Evolutionary conservation across 2,329 filamentous ascomycete species (phyloP).

Genomic region (Xylaria sp.): DNA sequence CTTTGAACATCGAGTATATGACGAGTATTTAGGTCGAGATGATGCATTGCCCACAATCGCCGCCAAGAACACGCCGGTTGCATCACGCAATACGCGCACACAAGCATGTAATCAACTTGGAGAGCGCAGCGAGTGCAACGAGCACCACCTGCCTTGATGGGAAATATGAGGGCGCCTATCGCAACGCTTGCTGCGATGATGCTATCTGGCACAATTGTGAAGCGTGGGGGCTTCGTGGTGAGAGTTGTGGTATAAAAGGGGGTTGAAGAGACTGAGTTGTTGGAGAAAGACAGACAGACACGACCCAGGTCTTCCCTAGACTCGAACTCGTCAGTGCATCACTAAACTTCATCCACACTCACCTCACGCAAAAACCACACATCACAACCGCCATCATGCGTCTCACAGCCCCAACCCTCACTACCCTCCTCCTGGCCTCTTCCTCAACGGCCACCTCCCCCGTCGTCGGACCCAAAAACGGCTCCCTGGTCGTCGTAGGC

Average conservation of each 20-base stretch:
- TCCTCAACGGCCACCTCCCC: slow-evolving; percentile 11
- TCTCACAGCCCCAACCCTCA: slow-evolving; percentile 44
- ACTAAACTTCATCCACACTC: neutral
- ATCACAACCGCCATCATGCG: slow-evolving; percentile 46
- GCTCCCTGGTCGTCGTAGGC: slow-evolving; percentile 31
- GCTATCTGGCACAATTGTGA: slow-evolving; percentile 17
- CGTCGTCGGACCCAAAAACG: slow-evolving; percentile 28
- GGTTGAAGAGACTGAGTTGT: neutral
- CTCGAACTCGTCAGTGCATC: neutral
- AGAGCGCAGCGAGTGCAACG: neutral
- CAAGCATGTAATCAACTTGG: slow-evolving; percentile 12
- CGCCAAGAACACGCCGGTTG: slow-evolving; percentile 10
- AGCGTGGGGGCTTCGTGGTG: neutral
- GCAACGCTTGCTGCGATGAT: slow-evolving; percentile 9
- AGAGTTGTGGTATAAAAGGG: neutral
- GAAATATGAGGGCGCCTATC: slow-evolving; percentile 14
- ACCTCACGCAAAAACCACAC: neutral
- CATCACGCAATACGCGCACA: slow-evolving; percentile 18
- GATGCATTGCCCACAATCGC: neutral
- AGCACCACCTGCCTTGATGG: slow-evolving; percentile 18
- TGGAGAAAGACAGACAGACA: neutral
- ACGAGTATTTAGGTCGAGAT: neutral
- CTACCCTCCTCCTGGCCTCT: slow-evolving; percentile 13
- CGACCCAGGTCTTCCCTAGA: neutral
- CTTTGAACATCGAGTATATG: neutral